A percentile compares a stretch with the other conserved stretches of the same genome.
Conservation (phyloP, 495 filamentous ascomycete genomes). For the Rostrohypoxylon terebratum region DNA sequence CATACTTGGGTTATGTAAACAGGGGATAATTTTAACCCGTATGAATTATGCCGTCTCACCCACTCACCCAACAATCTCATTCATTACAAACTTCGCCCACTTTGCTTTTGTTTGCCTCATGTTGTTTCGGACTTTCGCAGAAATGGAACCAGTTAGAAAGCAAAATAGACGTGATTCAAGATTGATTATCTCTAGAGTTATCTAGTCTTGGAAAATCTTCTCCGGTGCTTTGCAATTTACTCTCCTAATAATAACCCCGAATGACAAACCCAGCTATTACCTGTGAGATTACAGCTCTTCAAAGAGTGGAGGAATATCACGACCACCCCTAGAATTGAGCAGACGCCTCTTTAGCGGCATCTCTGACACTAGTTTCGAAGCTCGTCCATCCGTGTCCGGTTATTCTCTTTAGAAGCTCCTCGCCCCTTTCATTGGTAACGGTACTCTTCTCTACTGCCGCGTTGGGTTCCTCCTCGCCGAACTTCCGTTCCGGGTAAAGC, state of each 20-base stretch:
- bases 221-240: background rate
- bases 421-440: conserved; percentile 37
- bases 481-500: conserved; percentile 24
- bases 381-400: conserved; percentile 37
- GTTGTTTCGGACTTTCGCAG: background rate
- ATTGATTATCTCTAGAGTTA: too few species aligned
- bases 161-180: background rate
- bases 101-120: background rate
- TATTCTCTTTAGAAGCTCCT: conserved; percentile 39
- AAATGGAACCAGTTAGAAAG: background rate
- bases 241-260: background rate
- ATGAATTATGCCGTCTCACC: background rate
- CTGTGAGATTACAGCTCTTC: background rate
- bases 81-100: too few species aligned
- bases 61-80: background rate
- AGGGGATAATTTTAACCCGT: background rate
- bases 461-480: conserved; percentile 14
- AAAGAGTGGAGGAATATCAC: background rate
- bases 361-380: conserved; percentile 28
- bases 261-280: background rate
- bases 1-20: background rate
- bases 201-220: background rate
- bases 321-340: background rate
- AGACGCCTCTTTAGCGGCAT: conserved; percentile 5
- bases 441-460: conserved; percentile 30